Conservation (phyloP, 805 yeast genomes). For the Millerozyma miso region DNA sequence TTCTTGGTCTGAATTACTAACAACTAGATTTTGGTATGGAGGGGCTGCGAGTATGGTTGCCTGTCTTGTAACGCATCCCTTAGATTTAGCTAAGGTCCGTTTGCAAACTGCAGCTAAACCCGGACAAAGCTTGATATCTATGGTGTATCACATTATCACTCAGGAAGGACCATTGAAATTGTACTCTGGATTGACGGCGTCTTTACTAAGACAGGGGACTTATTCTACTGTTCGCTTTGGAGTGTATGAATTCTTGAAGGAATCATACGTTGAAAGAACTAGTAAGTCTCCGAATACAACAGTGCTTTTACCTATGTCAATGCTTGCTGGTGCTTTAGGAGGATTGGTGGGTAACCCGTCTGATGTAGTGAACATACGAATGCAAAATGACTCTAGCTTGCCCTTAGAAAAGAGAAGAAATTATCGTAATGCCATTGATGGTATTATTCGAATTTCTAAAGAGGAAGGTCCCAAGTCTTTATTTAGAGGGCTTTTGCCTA, state of each 20-base stretch:
- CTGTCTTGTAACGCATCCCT: conserved; percentile 70
- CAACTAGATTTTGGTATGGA: conserved; percentile 53
- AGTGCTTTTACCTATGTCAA: conserved; percentile 67
- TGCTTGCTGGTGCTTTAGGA: conserved; percentile 82
- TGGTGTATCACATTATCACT: conserved; percentile 57
- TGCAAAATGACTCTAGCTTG: conserved; percentile 82
- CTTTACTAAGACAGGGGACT: conserved; percentile 80
- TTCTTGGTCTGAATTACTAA: too few relatives aligned
- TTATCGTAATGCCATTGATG: conserved; percentile 76
- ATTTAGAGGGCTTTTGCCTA: conserved; percentile 74
- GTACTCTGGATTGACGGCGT: conserved; percentile 82
- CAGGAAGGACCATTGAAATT: conserved; percentile 64
- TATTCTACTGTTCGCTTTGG: conserved; percentile 86
- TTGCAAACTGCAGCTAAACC: conserved; percentile 72
- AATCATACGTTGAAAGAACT: conserved; percentile 37
- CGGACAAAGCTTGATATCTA: conserved; percentile 58
- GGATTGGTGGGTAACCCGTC: conserved; percentile 87
- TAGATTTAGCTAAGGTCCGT: conserved; percentile 83
- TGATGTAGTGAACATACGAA: conserved; percentile 81
- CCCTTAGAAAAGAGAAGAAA: conserved; percentile 64
- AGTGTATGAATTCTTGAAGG: conserved; percentile 74
- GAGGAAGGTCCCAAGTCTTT: conserved; percentile 60
- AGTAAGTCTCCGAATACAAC: conserved; percentile 49
- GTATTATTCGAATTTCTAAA: conserved; percentile 52
- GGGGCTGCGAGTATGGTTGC: conserved; percentile 70